These are phyloP conservation scores for Coemansia sp. DNA, from an alignment of 192 early-diverging fungal genomes.

Conservation along the genomic window DNA sequence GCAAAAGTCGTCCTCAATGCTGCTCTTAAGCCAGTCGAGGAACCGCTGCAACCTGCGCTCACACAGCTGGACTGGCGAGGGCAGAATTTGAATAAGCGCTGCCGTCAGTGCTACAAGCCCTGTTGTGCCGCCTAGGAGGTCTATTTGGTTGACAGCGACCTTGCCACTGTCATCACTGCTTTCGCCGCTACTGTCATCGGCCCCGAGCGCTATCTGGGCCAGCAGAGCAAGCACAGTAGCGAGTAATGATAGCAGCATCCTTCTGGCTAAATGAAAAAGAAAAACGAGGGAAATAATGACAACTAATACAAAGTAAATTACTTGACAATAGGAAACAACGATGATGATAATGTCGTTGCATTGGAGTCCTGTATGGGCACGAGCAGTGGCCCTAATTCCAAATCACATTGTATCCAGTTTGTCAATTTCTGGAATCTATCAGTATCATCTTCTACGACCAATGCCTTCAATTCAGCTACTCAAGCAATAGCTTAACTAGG, in stretches of 20 bases:
- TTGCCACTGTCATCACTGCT: neutral
- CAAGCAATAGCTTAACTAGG: too few species aligned
- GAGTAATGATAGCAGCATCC: neutral
- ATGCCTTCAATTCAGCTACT: too few species aligned
- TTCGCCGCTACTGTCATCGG: neutral
- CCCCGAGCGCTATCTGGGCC: neutral
- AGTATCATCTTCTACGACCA: too few species aligned
- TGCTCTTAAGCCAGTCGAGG: conserved; percentile 16
- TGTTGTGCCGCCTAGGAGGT: conserved; percentile 26
- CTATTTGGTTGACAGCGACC: conserved; percentile 22
- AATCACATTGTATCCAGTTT: too few species aligned
- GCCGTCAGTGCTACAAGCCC: conserved; percentile 7
- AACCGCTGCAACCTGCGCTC: conserved; percentile 11
- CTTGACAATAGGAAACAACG: too few species aligned
- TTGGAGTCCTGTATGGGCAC: neutral
- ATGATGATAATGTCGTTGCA: too few species aligned
- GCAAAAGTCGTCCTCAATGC: conserved; percentile 27
- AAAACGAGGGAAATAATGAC: neutral
- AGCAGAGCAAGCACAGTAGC: neutral
- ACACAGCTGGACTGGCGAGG: conserved; percentile 16
- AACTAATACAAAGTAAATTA: neutral
- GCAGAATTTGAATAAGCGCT: conserved; percentile 26
- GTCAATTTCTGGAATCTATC: too few species aligned
- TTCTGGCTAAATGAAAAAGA: neutral
- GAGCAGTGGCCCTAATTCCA: neutral